phyloP scores from a whole-genome alignment of 352 stramenopile genomes.

The Globisporangium paroecandrum region DNA sequence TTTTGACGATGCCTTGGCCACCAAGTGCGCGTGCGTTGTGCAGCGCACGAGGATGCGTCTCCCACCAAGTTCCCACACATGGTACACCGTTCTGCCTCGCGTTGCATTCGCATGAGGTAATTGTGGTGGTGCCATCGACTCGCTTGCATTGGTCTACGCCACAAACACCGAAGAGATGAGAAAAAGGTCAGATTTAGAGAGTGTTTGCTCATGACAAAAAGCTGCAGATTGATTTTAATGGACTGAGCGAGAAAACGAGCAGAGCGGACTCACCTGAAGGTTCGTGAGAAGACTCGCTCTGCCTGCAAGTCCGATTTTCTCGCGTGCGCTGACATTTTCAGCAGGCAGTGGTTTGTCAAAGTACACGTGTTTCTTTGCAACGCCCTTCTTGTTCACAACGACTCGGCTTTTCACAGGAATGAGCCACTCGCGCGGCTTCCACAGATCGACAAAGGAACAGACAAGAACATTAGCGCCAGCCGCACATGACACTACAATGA shows the following conservation, averaged over 20 bases:
- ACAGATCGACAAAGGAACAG: neutral
- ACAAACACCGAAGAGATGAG: neutral
- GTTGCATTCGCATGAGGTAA: neutral
- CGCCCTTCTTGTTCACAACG: constrained; percentile 24
- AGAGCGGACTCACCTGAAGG: constrained; percentile 25
- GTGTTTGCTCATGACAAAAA: neutral
- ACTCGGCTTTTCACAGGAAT: constrained; percentile 58
- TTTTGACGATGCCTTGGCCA: neutral
- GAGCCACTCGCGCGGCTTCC: constrained; percentile 39
- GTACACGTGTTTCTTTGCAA: constrained; percentile 46
- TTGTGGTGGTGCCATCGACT: neutral
- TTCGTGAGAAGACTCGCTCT: constrained; percentile 22
- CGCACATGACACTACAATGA: neutral
- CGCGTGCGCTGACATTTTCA: constrained; percentile 24
- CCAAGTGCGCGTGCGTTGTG: constrained; percentile 32
- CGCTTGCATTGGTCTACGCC: constrained; percentile 6
- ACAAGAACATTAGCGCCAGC: neutral
- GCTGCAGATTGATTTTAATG: neutral
- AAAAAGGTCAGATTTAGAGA: neutral
- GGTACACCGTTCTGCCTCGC: constrained; percentile 35
- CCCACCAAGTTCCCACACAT: constrained; percentile 62
- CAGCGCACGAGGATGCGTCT: constrained; percentile 60
- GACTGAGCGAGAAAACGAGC: neutral
- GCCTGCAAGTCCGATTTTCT: constrained; percentile 30
- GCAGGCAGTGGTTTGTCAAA: constrained; percentile 45